phyloP scores from a whole-genome alignment of 495 filamentous ascomycete genomes.

The Neurospora africana region DNA sequence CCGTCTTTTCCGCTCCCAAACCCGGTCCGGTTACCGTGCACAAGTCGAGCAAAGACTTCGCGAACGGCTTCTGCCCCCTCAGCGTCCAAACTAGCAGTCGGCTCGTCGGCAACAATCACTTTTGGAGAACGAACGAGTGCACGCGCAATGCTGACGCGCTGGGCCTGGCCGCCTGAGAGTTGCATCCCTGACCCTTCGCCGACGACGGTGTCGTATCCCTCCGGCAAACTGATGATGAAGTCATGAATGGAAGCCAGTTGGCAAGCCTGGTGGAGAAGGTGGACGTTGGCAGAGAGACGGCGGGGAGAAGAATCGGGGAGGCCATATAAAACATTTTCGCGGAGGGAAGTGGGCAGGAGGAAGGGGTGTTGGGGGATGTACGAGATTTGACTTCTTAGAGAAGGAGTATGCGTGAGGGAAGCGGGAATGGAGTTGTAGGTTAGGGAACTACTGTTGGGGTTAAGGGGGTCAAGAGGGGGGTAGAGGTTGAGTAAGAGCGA shows the following conservation, averaged over 20 bases:
- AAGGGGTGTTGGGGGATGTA: conserved; percentile 70
- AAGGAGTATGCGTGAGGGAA: conserved; percentile 33
- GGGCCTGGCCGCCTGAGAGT: conserved; percentile 76
- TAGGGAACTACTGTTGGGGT: conserved; percentile 23
- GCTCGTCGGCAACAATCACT: conserved; percentile 77
- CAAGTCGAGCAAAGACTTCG: conserved; percentile 26
- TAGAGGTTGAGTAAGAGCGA: conserved; percentile 51
- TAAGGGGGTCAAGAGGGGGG: conserved; percentile 3
- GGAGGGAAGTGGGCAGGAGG: conserved; percentile 65
- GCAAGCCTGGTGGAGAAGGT: neutral
- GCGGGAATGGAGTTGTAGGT: conserved; percentile 49
- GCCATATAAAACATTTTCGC: conserved; percentile 75
- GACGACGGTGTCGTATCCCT: conserved; percentile 64
- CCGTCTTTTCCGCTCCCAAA: too few species aligned
- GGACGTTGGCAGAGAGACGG: conserved; percentile 29
- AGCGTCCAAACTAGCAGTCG: conserved; percentile 70
- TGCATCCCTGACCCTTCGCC: conserved; percentile 61
- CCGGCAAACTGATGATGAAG: conserved; percentile 62
- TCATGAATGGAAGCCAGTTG: conserved; percentile 64
- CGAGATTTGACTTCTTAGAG: too few species aligned
- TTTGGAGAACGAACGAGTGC: conserved; percentile 61
- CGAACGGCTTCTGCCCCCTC: conserved; percentile 57
- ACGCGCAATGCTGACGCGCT: conserved; percentile 71
- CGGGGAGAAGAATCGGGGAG: conserved; percentile 37
- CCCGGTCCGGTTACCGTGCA: neutral